Base-by-base conservation (phyloP, 331 rosid species). In the Prunus yedoensis region DNA sequence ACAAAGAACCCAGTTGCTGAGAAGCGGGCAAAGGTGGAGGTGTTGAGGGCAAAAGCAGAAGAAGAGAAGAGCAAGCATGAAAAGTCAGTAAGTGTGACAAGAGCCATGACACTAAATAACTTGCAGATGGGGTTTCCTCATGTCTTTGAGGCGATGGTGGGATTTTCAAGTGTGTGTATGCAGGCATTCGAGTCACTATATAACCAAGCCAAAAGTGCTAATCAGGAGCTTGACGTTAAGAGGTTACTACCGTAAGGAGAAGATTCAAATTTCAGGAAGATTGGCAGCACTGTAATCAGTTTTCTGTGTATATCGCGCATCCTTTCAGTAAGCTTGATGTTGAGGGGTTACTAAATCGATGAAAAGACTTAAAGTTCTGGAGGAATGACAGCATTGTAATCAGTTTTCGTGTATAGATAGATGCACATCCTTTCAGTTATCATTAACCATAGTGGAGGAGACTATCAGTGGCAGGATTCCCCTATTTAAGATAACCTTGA, bases 41-140 rank as follows among this genome's bases (percentile, higher is more conserved):
- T 58, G 17, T 63, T 87, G 80, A 87, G 85, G 74, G 88, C 83
- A 1, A 92, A 84, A 81, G 97, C 99, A 5, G 92, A 86, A 79
- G 99, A 95, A 71, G 96, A 92, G 84, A 95, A 91, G 86, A 85
- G 23, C 47, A 92, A 88, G 80, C 87, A 95, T 77, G 99, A 92
- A 35, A 95, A 91, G 71, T 80, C 84, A 4, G 90, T 91, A 50
- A 81, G 90, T 61, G 90, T 92, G 50, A 90, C 97, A 0, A 75
- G 99, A 76, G 87, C 97, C 35, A 91, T 92, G 98, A 95, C 99
- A 13, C 79, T 95, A 62, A 92, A 91, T 57, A 95, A 89, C 92
- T 58, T 95, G 84, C 99, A 95, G 87, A 92, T 95, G 97, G 87
- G 98, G 32, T 89, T 92, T 77, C 99, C 99, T 0, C 97, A 95